Percentiles rank a stretch among this genome's conserved stretches.
These are phyloP conservation scores for Hypoxylon sp. DNA, from an alignment of 2,329 filamentous ascomycete genomes.

Conservation along the genomic window DNA sequence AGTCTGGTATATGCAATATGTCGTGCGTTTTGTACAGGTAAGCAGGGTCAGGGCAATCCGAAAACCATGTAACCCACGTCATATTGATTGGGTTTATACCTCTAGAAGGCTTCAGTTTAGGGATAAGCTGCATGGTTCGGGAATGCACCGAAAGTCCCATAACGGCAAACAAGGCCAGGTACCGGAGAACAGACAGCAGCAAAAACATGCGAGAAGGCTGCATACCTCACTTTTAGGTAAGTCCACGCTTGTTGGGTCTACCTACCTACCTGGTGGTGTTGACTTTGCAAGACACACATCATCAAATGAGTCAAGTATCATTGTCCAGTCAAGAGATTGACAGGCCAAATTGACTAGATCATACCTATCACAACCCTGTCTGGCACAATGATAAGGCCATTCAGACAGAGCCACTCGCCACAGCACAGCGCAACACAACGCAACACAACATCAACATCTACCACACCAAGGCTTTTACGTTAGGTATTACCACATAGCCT, in stretches of 20 bases:
- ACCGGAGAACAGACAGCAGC: constrained; percentile 27
- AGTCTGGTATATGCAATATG: constrained; percentile 3
- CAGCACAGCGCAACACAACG: constrained; percentile 16
- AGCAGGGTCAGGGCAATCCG: constrained; percentile 20
- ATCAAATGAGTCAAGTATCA: constrained; percentile 34
- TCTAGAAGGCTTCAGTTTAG: constrained; percentile 2
- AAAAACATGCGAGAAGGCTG: constrained; percentile 34
- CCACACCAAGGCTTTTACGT: constrained; percentile 30
- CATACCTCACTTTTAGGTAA: constrained; percentile 33
- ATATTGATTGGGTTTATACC: constrained; percentile 31
- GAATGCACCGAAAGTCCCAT: constrained; percentile 39
- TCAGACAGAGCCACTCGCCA: constrained; percentile 29
- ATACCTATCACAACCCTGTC: constrained; percentile 35
- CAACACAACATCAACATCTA: constrained; percentile 13
- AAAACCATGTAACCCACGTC: constrained; percentile 35
- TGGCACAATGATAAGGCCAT: constrained; percentile 31
- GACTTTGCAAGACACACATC: constrained; percentile 20
- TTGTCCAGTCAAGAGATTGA: constrained; percentile 19
- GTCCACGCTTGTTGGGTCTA: constrained; percentile 19
- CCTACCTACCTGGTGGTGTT: constrained; percentile 2
- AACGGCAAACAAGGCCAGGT: constrained; percentile 36
- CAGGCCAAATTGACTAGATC: constrained; percentile 26
- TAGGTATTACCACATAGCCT: constrained; percentile 30
- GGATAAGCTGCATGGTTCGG: constrained; percentile 36
- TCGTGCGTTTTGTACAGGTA: constrained; percentile 15